Conservation (phyloP, 1,284 basidiomycete species). For the Exobasidium rhododendri region DNA sequence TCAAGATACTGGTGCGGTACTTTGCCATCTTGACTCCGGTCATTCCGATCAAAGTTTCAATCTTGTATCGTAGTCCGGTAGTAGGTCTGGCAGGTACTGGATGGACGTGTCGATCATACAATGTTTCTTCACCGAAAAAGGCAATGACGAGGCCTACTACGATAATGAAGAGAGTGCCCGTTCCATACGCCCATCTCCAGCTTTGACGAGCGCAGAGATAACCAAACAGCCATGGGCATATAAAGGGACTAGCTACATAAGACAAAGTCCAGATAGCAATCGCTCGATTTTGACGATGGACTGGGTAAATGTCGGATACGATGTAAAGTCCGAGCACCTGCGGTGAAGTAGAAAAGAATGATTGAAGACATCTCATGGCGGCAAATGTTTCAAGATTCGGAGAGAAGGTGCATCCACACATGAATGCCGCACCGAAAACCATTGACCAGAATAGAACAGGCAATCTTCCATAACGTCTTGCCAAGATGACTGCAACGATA, state of each 20-base stretch:
- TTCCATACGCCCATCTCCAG: slow-evolving; percentile 72
- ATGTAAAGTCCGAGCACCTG: slow-evolving; percentile 32
- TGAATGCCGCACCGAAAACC: slow-evolving; percentile 61
- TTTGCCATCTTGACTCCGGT: slow-evolving; percentile 66
- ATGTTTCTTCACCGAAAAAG: slow-evolving; percentile 66
- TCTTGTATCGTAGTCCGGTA: slow-evolving; percentile 61
- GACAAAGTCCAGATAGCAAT: slow-evolving; percentile 2
- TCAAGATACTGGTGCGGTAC: slow-evolving; percentile 63
- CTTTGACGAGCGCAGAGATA: slow-evolving; percentile 61
- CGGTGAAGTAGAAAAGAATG: slow-evolving; percentile 64
- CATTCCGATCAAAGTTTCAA: slow-evolving; percentile 66
- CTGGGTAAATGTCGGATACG: slow-evolving; percentile 62
- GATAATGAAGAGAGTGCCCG: slow-evolving; percentile 63
- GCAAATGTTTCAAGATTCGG: slow-evolving; percentile 59
- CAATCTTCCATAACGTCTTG: slow-evolving; percentile 63
- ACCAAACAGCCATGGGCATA: slow-evolving; percentile 68
- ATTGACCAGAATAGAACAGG: slow-evolving; percentile 67
- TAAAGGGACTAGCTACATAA: slow-evolving; percentile 54
- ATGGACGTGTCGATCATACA: slow-evolving; percentile 67
- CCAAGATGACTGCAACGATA: slow-evolving; percentile 64
- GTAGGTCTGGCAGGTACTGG: slow-evolving; percentile 59
- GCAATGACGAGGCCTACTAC: slow-evolving; percentile 64
- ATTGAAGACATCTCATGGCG: slow-evolving; percentile 70
- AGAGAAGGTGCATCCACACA: slow-evolving; percentile 62
- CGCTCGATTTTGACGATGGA: slow-evolving; percentile 22